Percentiles rank a stretch among this genome's conserved stretches.
phyloP scores from a whole-genome alignment of 352 stramenopile species.

The Pythium utonaiense region DNA sequence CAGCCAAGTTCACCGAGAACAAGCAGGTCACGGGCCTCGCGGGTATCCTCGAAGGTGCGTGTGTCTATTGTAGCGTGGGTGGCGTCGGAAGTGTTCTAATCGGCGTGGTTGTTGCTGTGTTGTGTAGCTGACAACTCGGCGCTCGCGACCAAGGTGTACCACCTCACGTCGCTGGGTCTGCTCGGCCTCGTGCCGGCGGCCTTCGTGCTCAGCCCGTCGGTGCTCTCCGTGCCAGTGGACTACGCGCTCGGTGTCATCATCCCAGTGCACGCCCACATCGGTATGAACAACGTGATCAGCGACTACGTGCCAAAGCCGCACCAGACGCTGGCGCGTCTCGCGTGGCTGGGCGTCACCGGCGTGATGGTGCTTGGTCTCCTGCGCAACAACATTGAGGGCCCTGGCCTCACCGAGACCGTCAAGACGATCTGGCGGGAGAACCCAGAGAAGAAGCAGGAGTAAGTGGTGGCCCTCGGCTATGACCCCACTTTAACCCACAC shows the following conservation, averaged over 20 bases:
- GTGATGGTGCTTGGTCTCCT: conserved; percentile 82
- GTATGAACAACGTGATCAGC: conserved; percentile 92
- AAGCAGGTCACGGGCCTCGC: conserved; percentile 63
- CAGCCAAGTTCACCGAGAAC: conserved; percentile 79
- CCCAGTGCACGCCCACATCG: conserved; percentile 90
- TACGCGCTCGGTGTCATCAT: conserved; percentile 79
- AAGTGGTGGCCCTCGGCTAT: conserved; percentile 3
- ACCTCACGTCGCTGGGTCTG: conserved; percentile 55
- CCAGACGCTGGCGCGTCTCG: conserved; percentile 54
- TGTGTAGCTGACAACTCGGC: conserved; percentile 71
- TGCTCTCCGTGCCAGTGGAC: conserved; percentile 69
- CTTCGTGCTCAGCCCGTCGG: conserved; percentile 74
- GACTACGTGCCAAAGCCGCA: conserved; percentile 92
- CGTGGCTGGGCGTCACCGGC: conserved; percentile 66
- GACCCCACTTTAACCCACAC: background rate
- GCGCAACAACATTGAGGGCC: conserved; percentile 81
- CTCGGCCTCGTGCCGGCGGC: conserved; percentile 61
- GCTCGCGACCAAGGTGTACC: conserved; percentile 59
- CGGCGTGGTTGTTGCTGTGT: conserved; percentile 4
- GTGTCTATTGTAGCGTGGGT: background rate
- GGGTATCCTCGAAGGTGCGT: conserved; percentile 66
- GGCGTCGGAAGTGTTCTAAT: background rate
- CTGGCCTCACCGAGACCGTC: conserved; percentile 80
- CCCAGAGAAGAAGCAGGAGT: conserved; percentile 62
- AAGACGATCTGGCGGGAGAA: conserved; percentile 85